A percentile compares a stretch with the other conserved stretches of the same genome.
Conservation (phyloP, 2,329 filamentous ascomycete genomes). For the Alternaria conjuncta region DNA sequence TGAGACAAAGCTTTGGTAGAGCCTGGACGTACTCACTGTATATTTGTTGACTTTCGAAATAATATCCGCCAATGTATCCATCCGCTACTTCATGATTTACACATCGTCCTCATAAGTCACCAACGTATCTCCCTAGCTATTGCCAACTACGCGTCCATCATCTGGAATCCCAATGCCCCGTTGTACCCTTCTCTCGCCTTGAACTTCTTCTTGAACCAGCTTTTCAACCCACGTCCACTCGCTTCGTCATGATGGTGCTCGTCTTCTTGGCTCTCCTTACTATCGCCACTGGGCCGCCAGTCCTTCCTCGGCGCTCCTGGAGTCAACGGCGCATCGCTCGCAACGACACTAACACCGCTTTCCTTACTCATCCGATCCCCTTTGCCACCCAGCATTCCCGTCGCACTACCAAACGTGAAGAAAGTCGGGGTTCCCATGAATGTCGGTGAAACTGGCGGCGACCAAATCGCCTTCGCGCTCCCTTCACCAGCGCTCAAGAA, state of each 20-base stretch:
- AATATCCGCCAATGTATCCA: background rate
- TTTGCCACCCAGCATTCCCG: background rate
- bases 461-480: background rate
- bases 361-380: background rate
- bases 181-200: background rate
- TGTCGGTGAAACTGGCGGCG: background rate
- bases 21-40: background rate
- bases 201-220: background rate
- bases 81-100: background rate
- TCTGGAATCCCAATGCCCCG: background rate
- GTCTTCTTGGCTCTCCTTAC: background rate
- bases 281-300: background rate
- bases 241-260: background rate
- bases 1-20: slow-evolving; percentile 32
- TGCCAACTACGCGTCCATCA: background rate
- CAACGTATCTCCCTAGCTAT: background rate
- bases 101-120: background rate
- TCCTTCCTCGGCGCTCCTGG: background rate
- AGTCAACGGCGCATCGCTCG: background rate
- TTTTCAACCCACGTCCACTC: background rate
- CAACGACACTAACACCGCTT: background rate
- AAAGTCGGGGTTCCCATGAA: background rate
- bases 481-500: background rate
- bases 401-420: background rate
- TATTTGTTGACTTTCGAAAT: background rate